Evolutionary conservation across 2,329 filamentous ascomycete genomes (phyloP).

Genomic region (Penicillium sp.): DNA sequence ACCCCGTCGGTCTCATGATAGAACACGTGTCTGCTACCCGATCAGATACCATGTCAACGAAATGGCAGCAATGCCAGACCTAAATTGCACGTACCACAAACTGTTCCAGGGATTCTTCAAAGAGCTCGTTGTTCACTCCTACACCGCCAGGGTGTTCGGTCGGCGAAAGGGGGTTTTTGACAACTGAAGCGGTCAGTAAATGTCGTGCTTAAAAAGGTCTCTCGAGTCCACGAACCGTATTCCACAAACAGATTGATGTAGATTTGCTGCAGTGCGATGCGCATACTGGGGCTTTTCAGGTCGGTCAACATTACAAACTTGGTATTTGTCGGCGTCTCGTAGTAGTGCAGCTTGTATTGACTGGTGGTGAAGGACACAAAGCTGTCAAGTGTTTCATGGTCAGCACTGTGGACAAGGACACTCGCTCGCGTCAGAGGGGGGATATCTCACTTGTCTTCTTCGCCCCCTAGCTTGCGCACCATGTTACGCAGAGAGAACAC

Average conservation of each 20-base stretch:
- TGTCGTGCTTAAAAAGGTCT: background rate
- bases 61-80: background rate
- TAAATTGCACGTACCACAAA: slow-evolving; percentile 47
- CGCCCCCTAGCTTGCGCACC: slow-evolving; percentile 89
- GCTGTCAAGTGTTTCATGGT: slow-evolving; percentile 44
- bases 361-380: slow-evolving; percentile 92
- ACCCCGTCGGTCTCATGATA: slow-evolving; percentile 25
- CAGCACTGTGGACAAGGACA: background rate
- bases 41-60: slow-evolving; percentile 24
- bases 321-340: slow-evolving; percentile 93
- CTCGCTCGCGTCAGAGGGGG: background rate
- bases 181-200: slow-evolving; percentile 45
- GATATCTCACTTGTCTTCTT: slow-evolving; percentile 70
- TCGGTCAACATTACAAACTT: slow-evolving; percentile 98
- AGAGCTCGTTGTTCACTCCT: slow-evolving; percentile 66
- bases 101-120: slow-evolving; percentile 59
- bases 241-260: slow-evolving; percentile 98
- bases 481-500: slow-evolving; percentile 97
- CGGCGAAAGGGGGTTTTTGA: slow-evolving; percentile 66
- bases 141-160: slow-evolving; percentile 62
- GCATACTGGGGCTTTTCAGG: slow-evolving; percentile 83
- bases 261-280: slow-evolving; percentile 93
- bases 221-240: slow-evolving; percentile 62
- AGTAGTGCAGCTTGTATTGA: slow-evolving; percentile 98
- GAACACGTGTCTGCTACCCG: slow-evolving; percentile 33